Conservation (phyloP, 352 stramenopile genomes). For the Phytophthora pluvialis region DNA sequence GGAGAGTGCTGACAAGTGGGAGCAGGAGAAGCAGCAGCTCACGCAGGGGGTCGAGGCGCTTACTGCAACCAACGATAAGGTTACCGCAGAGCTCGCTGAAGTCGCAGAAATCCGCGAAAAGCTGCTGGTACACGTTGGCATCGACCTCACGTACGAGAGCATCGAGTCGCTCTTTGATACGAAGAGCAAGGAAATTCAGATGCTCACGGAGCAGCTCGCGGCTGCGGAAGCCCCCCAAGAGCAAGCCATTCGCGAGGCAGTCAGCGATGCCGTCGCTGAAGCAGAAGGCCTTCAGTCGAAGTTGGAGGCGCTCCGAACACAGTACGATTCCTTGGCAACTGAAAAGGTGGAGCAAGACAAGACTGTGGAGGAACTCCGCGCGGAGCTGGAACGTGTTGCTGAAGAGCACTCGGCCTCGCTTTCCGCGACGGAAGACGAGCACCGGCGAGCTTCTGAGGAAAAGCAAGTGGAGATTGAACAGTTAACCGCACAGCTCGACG, state of each 20-base stretch:
- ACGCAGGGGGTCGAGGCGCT: constrained; percentile 38
- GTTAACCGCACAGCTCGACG: constrained; percentile 17
- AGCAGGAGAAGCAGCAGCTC: constrained; percentile 28
- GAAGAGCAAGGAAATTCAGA: constrained; percentile 54
- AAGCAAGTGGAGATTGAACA: constrained; percentile 15
- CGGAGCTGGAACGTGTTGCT: constrained; percentile 32
- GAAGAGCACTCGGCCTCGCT: constrained; percentile 31
- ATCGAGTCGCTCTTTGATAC: constrained; percentile 55
- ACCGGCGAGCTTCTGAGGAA: constrained; percentile 11
- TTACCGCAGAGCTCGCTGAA: constrained; percentile 36
- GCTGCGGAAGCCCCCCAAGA: constrained; percentile 25
- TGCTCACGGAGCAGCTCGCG: constrained; percentile 41
- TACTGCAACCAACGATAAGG: constrained; percentile 22
- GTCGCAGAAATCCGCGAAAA: constrained; percentile 50
- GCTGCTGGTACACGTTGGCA: constrained; percentile 44
- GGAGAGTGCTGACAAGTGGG: constrained; percentile 20
- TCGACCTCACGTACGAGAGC: constrained; percentile 51
- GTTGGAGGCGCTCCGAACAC: constrained; percentile 25
- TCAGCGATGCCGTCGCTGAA: constrained; percentile 27
- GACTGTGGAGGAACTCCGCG: constrained; percentile 27
- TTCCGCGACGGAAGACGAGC: constrained; percentile 21
- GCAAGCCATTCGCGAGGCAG: constrained; percentile 29
- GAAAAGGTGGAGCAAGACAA: constrained; percentile 22
- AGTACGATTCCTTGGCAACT: constrained; percentile 16
- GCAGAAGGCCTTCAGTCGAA: constrained; percentile 23